Conservation (phyloP, 2,329 filamentous ascomycete species). For the Exophiala phaeomuriformis region DNA sequence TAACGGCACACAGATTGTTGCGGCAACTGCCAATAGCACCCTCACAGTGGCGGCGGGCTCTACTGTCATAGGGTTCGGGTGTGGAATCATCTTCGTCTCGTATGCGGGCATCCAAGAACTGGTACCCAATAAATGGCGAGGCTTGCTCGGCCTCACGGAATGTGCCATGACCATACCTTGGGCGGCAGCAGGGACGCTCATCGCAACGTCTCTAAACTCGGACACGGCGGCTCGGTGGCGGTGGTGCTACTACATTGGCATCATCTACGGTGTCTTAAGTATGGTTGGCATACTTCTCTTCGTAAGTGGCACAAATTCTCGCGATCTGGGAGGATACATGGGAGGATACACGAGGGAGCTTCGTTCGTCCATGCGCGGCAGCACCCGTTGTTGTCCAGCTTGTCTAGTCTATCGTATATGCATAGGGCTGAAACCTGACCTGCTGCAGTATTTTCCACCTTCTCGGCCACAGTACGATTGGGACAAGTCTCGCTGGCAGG, state of each 20-base stretch:
- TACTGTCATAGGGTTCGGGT: conserved; percentile 32
- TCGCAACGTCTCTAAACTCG: too few species aligned
- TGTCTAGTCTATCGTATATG: too few species aligned
- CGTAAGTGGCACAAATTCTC: background rate
- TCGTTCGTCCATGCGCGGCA: too few species aligned
- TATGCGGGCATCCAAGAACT: conserved; percentile 34
- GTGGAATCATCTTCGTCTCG: conserved; percentile 34
- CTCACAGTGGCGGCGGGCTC: conserved; percentile 34
- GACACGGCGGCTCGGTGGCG: conserved; percentile 38
- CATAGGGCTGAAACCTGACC: too few species aligned
- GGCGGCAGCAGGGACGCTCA: background rate
- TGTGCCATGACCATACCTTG: conserved; percentile 36
- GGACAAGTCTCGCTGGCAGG: conserved; percentile 30
- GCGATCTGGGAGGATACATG: too few species aligned
- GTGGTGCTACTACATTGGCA: conserved; percentile 40
- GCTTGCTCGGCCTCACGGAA: conserved; percentile 28
- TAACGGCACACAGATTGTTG: conserved; percentile 28
- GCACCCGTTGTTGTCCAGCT: too few species aligned
- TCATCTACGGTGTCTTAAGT: conserved; percentile 8
- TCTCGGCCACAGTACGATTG: conserved; percentile 37
- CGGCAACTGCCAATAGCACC: conserved; percentile 33
- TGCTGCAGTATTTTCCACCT: conserved; percentile 41
- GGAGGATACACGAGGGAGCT: too few species aligned
- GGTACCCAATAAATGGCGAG: conserved; percentile 34
- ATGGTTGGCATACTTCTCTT: conserved; percentile 37